Conservation (phyloP, 2,329 filamentous ascomycete species). For the Achaetomium macrosporum region DNA sequence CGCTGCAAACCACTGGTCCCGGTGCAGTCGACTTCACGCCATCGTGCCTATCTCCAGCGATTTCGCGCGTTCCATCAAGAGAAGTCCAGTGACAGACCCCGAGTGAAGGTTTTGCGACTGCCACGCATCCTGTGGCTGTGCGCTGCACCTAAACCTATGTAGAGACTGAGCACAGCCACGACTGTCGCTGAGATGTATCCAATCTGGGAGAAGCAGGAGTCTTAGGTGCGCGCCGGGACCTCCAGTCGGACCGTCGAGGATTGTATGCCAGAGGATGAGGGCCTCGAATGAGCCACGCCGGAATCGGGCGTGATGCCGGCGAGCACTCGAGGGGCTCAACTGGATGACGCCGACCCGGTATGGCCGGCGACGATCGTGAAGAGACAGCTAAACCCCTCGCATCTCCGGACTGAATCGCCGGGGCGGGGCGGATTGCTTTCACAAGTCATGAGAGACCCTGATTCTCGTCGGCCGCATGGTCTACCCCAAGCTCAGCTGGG, state of each 20-base stretch:
- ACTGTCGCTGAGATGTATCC: neutral
- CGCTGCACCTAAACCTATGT: neutral
- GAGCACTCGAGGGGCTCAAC: neutral
- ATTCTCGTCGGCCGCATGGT: neutral
- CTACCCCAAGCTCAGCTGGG: neutral
- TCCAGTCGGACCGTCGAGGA: neutral
- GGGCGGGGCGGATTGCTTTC: no score
- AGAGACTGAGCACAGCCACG: slow-evolving; percentile 7
- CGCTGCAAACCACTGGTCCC: neutral
- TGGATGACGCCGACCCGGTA: neutral
- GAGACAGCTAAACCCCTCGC: no score
- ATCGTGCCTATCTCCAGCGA: neutral
- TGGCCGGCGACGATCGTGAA: no score
- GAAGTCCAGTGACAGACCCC: neutral
- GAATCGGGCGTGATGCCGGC: neutral
- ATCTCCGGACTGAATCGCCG: no score
- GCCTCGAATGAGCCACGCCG: neutral
- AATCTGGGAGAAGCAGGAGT: neutral
- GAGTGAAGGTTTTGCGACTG: neutral
- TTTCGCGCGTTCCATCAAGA: no score
- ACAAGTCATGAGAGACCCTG: neutral
- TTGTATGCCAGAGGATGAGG: no score
- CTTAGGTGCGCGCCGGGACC: neutral
- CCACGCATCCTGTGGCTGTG: slow-evolving; percentile 8
- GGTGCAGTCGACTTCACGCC: neutral